Evolutionary conservation across 2,329 filamentous ascomycete species (phyloP), one percentile per base, ranked within the genome.

Genomic region (Tolypocladium tropicale): DNA sequence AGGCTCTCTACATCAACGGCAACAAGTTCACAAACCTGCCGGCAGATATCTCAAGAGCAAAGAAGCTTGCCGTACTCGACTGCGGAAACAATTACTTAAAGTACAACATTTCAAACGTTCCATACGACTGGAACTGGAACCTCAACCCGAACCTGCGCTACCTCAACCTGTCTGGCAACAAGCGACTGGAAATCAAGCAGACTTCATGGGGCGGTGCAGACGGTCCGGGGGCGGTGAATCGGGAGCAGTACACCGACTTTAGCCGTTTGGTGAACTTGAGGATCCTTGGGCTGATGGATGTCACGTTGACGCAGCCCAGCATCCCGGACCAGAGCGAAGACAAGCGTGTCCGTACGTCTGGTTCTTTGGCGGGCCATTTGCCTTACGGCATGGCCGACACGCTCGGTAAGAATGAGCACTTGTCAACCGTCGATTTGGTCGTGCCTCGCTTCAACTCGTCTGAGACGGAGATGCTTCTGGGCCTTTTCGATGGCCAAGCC

Each of bases 71-170:
- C 6, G 88, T 96, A 53, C 78, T 99, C 53, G 94, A 99, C 72
- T 95, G 95, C 60, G 93, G 92, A 58, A 96, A 89, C 78, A 99
- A 99, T 68, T 85, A 83, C 25, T 78, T 99, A 56, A 99, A 97
- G 72, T 99, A 99, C 80, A 99, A 99, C 68, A 95, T 99, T 52
- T 94, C 91, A 33, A 99, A 99, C 67, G 96, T 95, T 79, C 94
- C 93, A 0, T 99, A 99, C 68, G 94, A 99, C 69, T 99, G 94
- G 94, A 99, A 99, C 66, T 99, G 94, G 94, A 97, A 97, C 67
- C 89, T 94, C 79, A 99, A 99, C 66, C 90, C 89, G 52, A 95
- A 96, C 64, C 76, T 99, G 61, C 88, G 92, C 60, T 99, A 95
- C 67, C 85, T 99, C 60, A 99, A 97, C 67, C 78, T 99, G 66